phyloP scores from a whole-genome alignment of 805 yeast genomes.

The Wickerhamiella vanderwaltii region DNA sequence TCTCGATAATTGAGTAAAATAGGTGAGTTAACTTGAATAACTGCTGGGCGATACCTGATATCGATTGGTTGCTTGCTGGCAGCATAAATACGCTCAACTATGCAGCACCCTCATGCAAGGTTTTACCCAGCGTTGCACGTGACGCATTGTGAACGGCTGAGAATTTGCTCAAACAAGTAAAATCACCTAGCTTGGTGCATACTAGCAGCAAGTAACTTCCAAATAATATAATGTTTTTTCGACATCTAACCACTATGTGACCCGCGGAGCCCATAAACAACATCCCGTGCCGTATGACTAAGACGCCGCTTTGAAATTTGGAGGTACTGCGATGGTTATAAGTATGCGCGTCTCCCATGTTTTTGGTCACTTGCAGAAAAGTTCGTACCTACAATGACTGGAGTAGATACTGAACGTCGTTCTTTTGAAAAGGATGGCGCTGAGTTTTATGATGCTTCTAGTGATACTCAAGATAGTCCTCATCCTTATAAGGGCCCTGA shows the following conservation, averaged over 20 bases:
- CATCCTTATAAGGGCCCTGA: slow-evolving; percentile 11
- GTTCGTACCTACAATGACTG: background rate
- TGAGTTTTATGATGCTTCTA: background rate
- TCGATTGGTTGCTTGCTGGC: too few species aligned
- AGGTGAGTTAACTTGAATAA: too few species aligned
- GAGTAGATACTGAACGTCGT: background rate
- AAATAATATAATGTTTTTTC: too few species aligned
- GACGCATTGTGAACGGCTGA: too few species aligned
- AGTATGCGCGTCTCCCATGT: background rate
- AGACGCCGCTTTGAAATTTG: background rate
- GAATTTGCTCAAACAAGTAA: too few species aligned
- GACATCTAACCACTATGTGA: background rate
- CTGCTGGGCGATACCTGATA: too few species aligned
- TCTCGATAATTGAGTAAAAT: too few species aligned
- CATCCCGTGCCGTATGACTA: background rate
- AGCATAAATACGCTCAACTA: too few species aligned
- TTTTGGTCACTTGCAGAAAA: background rate
- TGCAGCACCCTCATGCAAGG: too few species aligned
- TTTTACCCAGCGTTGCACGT: too few species aligned
- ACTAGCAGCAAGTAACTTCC: too few species aligned
- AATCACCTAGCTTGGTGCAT: too few species aligned
- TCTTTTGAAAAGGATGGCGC: slow-evolving; percentile 1
- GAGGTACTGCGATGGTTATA: background rate
- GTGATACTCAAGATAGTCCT: background rate
- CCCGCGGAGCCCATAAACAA: background rate